Conservation (phyloP, 1,139 yeast species). For the Debaryomyces psychrophilus region DNA sequence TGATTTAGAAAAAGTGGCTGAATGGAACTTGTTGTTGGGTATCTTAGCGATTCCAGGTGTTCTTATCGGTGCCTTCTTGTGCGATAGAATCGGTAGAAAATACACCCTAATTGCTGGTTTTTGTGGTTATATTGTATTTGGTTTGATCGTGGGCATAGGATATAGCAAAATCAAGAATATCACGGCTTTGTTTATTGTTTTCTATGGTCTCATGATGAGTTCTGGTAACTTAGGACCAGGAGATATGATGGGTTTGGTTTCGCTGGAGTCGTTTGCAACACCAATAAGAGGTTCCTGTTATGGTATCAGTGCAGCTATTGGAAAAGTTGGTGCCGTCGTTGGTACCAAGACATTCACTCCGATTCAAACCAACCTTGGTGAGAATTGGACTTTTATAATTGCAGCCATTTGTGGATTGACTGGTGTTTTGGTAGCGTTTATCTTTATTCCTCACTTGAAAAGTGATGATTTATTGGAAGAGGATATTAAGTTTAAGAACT, state of each 20-base stretch:
- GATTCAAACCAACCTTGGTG: slow-evolving; percentile 36
- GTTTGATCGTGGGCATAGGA: slow-evolving; percentile 51
- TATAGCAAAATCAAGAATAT: slow-evolving; percentile 44
- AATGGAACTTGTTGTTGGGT: slow-evolving; percentile 52
- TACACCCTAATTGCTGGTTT: slow-evolving; percentile 51
- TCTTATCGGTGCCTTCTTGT: slow-evolving; percentile 44
- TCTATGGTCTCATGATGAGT: slow-evolving; percentile 52
- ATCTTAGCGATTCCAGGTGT: slow-evolving; percentile 52
- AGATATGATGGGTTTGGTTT: slow-evolving; percentile 66
- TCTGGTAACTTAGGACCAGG: slow-evolving; percentile 79
- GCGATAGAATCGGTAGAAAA: slow-evolving; percentile 49
- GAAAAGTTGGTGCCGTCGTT: slow-evolving; percentile 54
- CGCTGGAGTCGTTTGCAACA: slow-evolving; percentile 73
- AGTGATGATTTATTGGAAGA: slow-evolving; percentile 70
- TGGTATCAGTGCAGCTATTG: slow-evolving; percentile 52
- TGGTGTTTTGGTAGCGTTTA: slow-evolving; percentile 62
- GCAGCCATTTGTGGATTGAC: slow-evolving; percentile 72
- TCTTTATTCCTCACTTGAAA: slow-evolving; percentile 67
- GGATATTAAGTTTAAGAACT: slow-evolving; percentile 64
- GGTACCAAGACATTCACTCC: slow-evolving; percentile 51
- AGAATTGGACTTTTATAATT: slow-evolving; percentile 51
- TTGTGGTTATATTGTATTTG: slow-evolving; percentile 49
- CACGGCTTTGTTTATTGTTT: slow-evolving; percentile 47
- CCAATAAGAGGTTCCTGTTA: slow-evolving; percentile 72
- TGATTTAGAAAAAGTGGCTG: slow-evolving; percentile 45